Evolutionary conservation across 78 protist species (phyloP).

Genomic region (Cyanophora paradoxa): DNA sequence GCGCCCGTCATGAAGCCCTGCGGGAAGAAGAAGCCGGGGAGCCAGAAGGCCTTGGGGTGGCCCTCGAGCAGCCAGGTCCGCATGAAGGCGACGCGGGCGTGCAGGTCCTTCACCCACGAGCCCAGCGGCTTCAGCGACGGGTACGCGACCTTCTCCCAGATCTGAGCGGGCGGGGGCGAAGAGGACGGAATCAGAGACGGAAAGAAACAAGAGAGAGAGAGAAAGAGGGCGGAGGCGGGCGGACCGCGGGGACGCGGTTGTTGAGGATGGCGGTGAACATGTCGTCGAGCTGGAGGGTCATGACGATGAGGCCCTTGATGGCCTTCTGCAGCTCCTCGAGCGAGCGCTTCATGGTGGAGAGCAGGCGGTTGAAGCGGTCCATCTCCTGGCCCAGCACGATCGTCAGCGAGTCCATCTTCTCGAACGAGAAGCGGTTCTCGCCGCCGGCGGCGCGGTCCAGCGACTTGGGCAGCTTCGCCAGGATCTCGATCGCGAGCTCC

Average conservation of each 20-base stretch:
- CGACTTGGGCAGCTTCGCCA: background rate
- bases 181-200: background rate
- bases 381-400: conserved; percentile 54
- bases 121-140: conserved; percentile 59
- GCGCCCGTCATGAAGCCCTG: conserved; percentile 66
- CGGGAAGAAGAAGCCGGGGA: conserved; percentile 67
- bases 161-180: background rate
- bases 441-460: background rate
- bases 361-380: conserved; percentile 48
- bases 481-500: background rate
- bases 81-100: conserved; percentile 34
- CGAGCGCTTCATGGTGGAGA: background rate
- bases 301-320: conserved; percentile 33
- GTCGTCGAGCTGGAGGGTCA: conserved; percentile 34
- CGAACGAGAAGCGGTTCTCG: background rate
- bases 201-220: background rate
- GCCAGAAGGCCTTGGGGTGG: conserved; percentile 47
- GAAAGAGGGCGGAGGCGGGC: background rate
- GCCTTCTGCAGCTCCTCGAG: conserved; percentile 27
- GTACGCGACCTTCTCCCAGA: conserved; percentile 25
- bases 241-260: conserved; percentile 38
- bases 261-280: conserved; percentile 26
- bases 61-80: conserved; percentile 36
- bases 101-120: conserved; percentile 46
- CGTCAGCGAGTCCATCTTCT: conserved; percentile 36